Evolutionary conservation across 768 basidiomycete genomes (phyloP).

Genomic region (Austroboletus festivus): DNA sequence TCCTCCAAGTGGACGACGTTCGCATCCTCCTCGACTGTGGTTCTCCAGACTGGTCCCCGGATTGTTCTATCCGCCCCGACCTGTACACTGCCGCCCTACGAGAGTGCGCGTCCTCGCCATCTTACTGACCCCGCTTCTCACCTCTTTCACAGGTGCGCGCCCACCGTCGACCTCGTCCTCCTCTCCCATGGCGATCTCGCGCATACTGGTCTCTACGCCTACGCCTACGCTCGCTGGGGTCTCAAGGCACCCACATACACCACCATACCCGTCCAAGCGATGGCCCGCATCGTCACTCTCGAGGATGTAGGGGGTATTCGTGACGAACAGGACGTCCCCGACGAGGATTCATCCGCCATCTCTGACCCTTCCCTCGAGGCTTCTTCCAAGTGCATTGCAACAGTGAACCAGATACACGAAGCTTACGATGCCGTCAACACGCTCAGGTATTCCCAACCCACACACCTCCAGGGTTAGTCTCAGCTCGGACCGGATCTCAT

Average conservation of each 20-base stretch:
- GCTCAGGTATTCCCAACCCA: constrained; percentile 91
- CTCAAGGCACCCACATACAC: constrained; percentile 90
- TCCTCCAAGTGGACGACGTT: constrained; percentile 93
- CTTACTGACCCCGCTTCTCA: constrained; percentile 1
- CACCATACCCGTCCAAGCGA: constrained; percentile 92
- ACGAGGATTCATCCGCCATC: constrained; percentile 24
- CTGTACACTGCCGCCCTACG: constrained; percentile 64
- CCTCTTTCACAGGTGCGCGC: constrained; percentile 54
- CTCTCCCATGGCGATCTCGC: constrained; percentile 91
- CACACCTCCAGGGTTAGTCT: constrained; percentile 82
- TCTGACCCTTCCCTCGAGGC: constrained; percentile 17
- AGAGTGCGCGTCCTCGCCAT: constrained; percentile 48
- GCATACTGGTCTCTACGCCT: constrained; percentile 90
- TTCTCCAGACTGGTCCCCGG: constrained; percentile 81
- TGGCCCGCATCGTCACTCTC: constrained; percentile 86
- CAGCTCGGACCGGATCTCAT: not conserved
- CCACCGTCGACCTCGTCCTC: constrained; percentile 84
- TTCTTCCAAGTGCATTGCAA: constrained; percentile 64
- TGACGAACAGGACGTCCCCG: constrained; percentile 64
- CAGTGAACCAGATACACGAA: constrained; percentile 81
- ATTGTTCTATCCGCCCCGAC: constrained; percentile 33
- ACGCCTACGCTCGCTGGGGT: constrained; percentile 84
- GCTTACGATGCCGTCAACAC: constrained; percentile 92
- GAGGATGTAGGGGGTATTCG: constrained; percentile 84
- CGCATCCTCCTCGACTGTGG: constrained; percentile 94